Conservation (phyloP, 257 asterid genomes). For the Jacaranda mimosifolia region DNA sequence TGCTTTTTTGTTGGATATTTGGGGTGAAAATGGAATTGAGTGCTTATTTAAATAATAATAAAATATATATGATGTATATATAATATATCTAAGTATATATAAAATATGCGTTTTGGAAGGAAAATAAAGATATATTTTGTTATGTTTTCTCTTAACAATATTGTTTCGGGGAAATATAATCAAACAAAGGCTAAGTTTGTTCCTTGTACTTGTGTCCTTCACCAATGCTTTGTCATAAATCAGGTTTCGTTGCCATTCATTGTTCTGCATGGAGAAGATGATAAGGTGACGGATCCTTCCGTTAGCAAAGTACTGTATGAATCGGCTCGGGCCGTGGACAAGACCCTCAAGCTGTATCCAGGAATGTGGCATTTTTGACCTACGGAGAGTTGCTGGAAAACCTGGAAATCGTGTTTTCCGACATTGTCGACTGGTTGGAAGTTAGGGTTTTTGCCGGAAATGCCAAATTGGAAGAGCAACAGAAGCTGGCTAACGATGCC, state of each 20-base stretch:
- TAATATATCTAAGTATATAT: too few species aligned
- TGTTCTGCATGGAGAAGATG: constrained; percentile 67
- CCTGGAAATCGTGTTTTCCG: constrained; percentile 64
- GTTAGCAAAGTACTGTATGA: constrained; percentile 71
- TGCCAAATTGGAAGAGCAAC: constrained; percentile 34
- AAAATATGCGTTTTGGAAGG: too few species aligned
- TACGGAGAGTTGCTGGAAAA: constrained; percentile 91
- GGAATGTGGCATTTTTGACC: constrained; percentile 94
- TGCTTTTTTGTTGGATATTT: too few species aligned
- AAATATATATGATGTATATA: too few species aligned
- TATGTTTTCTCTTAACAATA: too few species aligned
- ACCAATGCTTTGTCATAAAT: background rate
- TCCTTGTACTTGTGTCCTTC: background rate
- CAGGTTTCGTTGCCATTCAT: constrained; percentile 69
- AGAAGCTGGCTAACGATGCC: constrained; percentile 43
- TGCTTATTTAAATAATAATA: too few species aligned
- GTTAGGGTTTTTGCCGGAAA: constrained; percentile 34
- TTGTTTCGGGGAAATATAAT: too few species aligned
- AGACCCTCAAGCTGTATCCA: constrained; percentile 86
- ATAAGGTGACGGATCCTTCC: constrained; percentile 68
- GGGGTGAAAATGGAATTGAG: too few species aligned
- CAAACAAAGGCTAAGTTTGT: too few species aligned
- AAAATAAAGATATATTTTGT: too few species aligned
- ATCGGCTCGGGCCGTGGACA: constrained; percentile 71
- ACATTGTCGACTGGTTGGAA: constrained; percentile 63